Base-by-base conservation (phyloP, 306 rosid genomes). In the Corylus heterophylla region DNA sequence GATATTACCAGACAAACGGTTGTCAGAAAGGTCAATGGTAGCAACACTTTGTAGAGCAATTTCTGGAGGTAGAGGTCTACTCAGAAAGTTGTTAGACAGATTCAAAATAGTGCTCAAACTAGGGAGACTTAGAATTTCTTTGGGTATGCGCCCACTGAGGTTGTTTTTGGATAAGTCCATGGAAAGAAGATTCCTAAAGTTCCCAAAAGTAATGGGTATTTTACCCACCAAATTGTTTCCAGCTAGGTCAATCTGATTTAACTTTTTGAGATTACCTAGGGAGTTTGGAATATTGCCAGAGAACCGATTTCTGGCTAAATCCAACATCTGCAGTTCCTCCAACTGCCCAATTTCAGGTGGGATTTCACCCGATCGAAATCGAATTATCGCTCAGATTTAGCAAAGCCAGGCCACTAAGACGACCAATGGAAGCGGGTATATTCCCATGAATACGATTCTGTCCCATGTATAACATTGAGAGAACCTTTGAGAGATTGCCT, bases 81-180 rank as follows among this genome's bases (percentile, higher is more conserved):
- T 86, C 12, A 93, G 79, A 59, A 76, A 74, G 75, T 93, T 93
- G 18, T 86, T 81, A 0, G 98, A 93, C 50, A 93, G 72, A 82
- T 93, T 89, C 12, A 91, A 85, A 79, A 76, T 22, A 17, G 35
- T 82, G 79, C 89, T 85, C 78, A 93, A 80, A 81, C 86, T 83
- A 7, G 86, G 88, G 51, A 84, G 88, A 35, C 83, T 85, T 66
- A 91, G 85, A 52, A 84, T 70, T 83, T 87, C 92, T 78, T 37
- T 37, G 12, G 91, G 88, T 55, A 93, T 87, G 85, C 77, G 84
- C 76, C 93, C 97, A 42, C 77, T 83, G 81, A 93, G 90, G 74
- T 67, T 78, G 78, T 93, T 93, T 82, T 76, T 78, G 35, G 95
- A 91, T 27, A 92, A 81, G 71, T 90, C 95, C 90, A 92, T 70